These are phyloP conservation scores for Taiozyma onychis DNA, from an alignment of 1,139 yeast species.

Conservation along the genomic window DNA sequence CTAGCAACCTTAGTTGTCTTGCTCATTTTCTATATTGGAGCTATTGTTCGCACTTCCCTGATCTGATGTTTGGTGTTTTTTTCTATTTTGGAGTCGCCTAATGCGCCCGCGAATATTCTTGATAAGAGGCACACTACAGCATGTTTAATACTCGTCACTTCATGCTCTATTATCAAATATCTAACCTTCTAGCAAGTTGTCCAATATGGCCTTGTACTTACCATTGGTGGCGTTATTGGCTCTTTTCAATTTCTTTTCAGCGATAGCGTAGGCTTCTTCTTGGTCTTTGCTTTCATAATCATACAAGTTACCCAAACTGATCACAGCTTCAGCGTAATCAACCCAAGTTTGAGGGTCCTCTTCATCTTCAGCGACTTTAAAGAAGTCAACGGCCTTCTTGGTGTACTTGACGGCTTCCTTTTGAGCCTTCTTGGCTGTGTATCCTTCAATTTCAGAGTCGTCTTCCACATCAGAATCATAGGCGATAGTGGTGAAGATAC, in stretches of 20 bases:
- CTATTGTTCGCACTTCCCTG: not conserved
- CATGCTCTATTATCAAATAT: not conserved
- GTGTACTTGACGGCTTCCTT: conserved; percentile 45
- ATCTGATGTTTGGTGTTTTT: not conserved
- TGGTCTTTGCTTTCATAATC: conserved; percentile 63
- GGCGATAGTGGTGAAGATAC: conserved; percentile 47
- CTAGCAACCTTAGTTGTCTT: conserved; percentile 54
- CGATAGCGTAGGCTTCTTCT: conserved; percentile 55
- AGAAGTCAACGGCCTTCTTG: conserved; percentile 49
- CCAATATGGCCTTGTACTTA: conserved; percentile 54
- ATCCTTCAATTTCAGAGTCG: conserved; percentile 28
- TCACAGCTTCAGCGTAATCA: conserved; percentile 76
- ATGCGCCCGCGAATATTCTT: not conserved
- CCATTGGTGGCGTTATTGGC: conserved; percentile 79
- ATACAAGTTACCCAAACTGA: conserved; percentile 68
- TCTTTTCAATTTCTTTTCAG: conserved; percentile 53
- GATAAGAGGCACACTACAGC: not conserved
- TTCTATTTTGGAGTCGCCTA: not conserved
- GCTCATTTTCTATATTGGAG: conserved; percentile 34
- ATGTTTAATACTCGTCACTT: not conserved
- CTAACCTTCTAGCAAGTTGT: conserved; percentile 23
- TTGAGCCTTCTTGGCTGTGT: conserved; percentile 39
- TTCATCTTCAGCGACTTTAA: conserved; percentile 55
- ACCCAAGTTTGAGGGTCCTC: conserved; percentile 82
- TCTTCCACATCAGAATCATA: conserved; percentile 53